Evolutionary conservation across 1,284 basidiomycete species (phyloP).

Genomic region (Marasmius oreades): DNA sequence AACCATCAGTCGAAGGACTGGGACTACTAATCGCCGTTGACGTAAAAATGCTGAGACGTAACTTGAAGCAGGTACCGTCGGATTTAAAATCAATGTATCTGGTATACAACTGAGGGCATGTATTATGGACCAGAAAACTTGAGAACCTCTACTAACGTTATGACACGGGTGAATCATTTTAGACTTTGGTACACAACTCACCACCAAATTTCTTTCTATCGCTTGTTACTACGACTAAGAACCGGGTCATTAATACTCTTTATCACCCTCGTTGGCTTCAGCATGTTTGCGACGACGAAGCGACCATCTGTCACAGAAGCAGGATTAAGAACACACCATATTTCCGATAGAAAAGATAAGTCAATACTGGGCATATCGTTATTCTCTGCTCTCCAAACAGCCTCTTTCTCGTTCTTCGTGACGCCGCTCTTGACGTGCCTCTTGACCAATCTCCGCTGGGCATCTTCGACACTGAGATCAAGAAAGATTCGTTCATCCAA

Average conservation of each 20-base stretch:
- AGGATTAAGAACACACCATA: neutral
- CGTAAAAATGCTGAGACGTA: too few relatives aligned
- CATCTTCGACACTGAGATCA: constrained; percentile 57
- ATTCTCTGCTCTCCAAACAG: constrained; percentile 64
- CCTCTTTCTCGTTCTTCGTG: constrained; percentile 61
- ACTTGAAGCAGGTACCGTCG: too few relatives aligned
- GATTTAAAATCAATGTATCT: too few relatives aligned
- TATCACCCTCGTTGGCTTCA: constrained; percentile 53
- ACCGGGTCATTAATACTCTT: constrained; percentile 45
- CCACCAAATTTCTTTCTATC: neutral
- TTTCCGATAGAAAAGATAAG: neutral
- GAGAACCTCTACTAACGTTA: neutral
- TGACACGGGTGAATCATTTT: neutral
- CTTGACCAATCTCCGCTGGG: constrained; percentile 61
- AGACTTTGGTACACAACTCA: neutral
- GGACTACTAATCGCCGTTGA: too few relatives aligned
- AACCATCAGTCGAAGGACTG: too few relatives aligned
- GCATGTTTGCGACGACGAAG: constrained; percentile 52
- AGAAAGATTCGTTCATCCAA: constrained; percentile 84
- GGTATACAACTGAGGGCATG: too few relatives aligned
- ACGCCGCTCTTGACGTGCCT: constrained; percentile 79
- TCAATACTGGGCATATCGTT: constrained; percentile 74
- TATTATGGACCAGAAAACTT: too few relatives aligned
- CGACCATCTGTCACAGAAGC: constrained; percentile 41
- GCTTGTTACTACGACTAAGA: constrained; percentile 8